Evolutionary conservation across 148 eudicot species (phyloP).

Genomic region (Arctostaphylos glauca): DNA sequence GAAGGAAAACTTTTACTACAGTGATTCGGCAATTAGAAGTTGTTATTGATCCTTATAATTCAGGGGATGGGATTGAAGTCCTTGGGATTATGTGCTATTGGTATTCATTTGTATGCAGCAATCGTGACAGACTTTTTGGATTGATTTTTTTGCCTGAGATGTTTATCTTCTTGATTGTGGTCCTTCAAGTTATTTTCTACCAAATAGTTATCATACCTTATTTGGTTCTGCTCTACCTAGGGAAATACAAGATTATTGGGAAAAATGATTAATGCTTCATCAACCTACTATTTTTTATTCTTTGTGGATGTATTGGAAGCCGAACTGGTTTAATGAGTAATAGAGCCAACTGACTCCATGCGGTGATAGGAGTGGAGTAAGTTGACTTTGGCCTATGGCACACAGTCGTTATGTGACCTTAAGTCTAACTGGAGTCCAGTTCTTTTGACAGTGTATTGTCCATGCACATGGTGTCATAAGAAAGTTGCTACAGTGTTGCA

Average conservation of each 20-base stretch:
- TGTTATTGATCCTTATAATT: background rate
- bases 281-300: background rate
- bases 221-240: background rate
- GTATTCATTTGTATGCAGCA: background rate
- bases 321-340: background rate
- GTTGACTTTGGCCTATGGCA: background rate
- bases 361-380: background rate
- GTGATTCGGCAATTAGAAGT: background rate
- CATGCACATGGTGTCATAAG: background rate
- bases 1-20: background rate
- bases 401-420: background rate
- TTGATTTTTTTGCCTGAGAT: background rate
- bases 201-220: background rate
- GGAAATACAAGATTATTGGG: background rate
- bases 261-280: background rate
- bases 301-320: background rate
- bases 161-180: background rate
- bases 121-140: background rate
- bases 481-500: background rate
- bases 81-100: background rate
- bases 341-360: background rate
- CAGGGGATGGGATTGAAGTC: background rate
- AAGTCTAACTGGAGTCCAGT: background rate
- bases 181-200: background rate
- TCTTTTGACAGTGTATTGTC: background rate